Percentiles rank a stretch among this genome's conserved stretches.
These are phyloP conservation scores for Eremochloa ophiuroides DNA, from an alignment of 176 grass and related monocot species.

Conservation along the genomic window DNA sequence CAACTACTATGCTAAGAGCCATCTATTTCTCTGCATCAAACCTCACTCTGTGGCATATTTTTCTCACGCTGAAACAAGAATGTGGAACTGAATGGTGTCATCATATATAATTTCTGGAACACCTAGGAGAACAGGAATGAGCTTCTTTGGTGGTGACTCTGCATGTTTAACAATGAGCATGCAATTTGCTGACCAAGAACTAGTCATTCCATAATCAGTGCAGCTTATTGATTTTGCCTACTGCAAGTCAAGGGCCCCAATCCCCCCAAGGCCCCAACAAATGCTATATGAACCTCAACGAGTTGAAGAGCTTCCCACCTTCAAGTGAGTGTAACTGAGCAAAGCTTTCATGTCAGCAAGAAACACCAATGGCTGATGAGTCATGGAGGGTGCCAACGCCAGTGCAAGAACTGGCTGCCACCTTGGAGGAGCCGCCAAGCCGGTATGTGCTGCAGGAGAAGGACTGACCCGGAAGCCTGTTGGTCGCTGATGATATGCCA, in stretches of 20 bases:
- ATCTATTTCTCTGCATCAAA: not conserved
- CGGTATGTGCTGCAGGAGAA: slow-evolving; percentile 19
- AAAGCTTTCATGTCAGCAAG: not conserved
- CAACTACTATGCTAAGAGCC: not conserved
- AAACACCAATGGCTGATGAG: not conserved
- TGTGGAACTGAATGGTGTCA: not conserved
- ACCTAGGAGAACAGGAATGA: not conserved
- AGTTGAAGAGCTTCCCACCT: not conserved
- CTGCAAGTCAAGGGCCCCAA: not conserved
- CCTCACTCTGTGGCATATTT: not conserved
- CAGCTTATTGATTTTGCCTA: not conserved
- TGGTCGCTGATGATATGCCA: not conserved
- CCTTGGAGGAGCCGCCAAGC: slow-evolving; percentile 25
- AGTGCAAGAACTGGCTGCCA: slow-evolving; percentile 38
- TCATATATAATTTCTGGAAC: not conserved
- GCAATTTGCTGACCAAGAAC: too few species aligned
- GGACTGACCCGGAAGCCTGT: not conserved
- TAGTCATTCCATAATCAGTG: not conserved
- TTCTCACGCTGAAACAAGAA: not conserved
- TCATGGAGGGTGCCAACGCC: not conserved
- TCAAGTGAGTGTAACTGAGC: not conserved
- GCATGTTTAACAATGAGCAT: too few species aligned
- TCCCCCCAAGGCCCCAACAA: not conserved
- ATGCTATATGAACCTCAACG: not conserved
- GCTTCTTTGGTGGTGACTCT: too few species aligned